phyloP scores from a whole-genome alignment of 352 stramenopile species.

The Saprolegnia parasitica region DNA sequence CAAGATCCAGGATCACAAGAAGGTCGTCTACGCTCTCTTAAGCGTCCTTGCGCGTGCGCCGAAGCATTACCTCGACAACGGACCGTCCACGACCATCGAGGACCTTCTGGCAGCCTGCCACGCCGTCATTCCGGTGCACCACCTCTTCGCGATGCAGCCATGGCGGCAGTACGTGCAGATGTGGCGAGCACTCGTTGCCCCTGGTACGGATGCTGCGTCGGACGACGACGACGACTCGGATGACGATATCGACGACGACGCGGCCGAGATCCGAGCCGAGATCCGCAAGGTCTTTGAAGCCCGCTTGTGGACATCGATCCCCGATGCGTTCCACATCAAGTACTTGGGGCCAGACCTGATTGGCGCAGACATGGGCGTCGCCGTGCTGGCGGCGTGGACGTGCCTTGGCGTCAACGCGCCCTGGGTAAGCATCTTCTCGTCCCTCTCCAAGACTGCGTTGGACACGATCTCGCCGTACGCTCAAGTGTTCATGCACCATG shows the following conservation, averaged over 20 bases:
- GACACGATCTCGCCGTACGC: slow-evolving; percentile 3
- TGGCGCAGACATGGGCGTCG: slow-evolving; percentile 17
- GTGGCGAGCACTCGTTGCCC: not conserved
- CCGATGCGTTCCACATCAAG: slow-evolving; percentile 11
- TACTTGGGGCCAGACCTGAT: slow-evolving; percentile 12
- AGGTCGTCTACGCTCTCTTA: slow-evolving; percentile 8
- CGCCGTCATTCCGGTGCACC: not conserved
- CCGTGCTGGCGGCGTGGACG: slow-evolving; percentile 1
- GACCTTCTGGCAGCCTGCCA: not conserved
- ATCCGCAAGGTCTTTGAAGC: not conserved
- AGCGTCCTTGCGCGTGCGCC: not conserved
- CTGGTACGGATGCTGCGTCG: not conserved
- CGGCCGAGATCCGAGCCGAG: not conserved
- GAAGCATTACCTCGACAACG: not conserved
- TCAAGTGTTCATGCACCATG: slow-evolving; percentile 1
- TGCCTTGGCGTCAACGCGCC: not conserved
- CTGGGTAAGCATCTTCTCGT: not conserved
- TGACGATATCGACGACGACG: slow-evolving; percentile 16
- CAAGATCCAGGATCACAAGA: slow-evolving; percentile 12
- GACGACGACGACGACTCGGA: slow-evolving; percentile 5
- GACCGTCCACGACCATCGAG: not conserved
- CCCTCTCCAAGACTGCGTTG: not conserved
- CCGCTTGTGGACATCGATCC: slow-evolving; percentile 2
- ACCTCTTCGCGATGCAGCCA: not conserved
- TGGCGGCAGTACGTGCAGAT: slow-evolving; percentile 1